Percentiles rank a stretch among this genome's conserved stretches.
These are phyloP conservation scores for Gossypium gossypioides DNA, from an alignment of 441 rosid species.

Conservation along the genomic window DNA sequence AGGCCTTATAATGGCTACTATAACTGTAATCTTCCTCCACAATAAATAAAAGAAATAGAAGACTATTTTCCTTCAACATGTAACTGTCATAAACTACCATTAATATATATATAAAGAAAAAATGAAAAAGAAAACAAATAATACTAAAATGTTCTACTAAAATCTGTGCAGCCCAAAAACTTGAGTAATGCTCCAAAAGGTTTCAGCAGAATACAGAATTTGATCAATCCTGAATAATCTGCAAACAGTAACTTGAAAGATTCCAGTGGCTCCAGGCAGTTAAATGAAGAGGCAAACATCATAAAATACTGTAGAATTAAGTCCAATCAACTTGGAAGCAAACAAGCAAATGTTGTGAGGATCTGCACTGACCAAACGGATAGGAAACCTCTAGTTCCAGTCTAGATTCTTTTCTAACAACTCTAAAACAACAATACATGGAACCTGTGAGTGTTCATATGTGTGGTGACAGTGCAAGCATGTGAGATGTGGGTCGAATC, in stretches of 20 bases:
- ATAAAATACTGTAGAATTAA: slow-evolving; percentile 13
- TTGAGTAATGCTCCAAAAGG: background rate
- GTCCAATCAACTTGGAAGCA: slow-evolving; percentile 21
- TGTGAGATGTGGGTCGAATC: background rate
- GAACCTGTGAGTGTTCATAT: slow-evolving; percentile 19
- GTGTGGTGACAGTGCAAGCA: background rate
- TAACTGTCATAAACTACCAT: background rate
- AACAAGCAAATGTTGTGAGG: slow-evolving; percentile 12
- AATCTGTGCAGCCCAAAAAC: slow-evolving; percentile 24
- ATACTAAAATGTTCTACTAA: background rate
- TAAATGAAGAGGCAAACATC: slow-evolving; percentile 14
- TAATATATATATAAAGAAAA: background rate
- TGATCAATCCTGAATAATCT: slow-evolving; percentile 16
- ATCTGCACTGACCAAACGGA: slow-evolving; percentile 16
- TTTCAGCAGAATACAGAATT: background rate
- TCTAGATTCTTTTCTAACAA: slow-evolving; percentile 7
- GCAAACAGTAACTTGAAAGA: slow-evolving; percentile 21
- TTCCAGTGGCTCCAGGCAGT: slow-evolving; percentile 20
- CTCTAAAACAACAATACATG: slow-evolving; percentile 17
- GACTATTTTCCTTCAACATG: background rate
- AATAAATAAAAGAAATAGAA: background rate
- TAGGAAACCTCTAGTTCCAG: slow-evolving; percentile 19
- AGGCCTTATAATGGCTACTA: background rate
- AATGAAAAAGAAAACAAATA: background rate
- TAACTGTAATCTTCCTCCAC: background rate